phyloP scores from a whole-genome alignment of 306 rosid species.

The Pueraria montana region DNA sequence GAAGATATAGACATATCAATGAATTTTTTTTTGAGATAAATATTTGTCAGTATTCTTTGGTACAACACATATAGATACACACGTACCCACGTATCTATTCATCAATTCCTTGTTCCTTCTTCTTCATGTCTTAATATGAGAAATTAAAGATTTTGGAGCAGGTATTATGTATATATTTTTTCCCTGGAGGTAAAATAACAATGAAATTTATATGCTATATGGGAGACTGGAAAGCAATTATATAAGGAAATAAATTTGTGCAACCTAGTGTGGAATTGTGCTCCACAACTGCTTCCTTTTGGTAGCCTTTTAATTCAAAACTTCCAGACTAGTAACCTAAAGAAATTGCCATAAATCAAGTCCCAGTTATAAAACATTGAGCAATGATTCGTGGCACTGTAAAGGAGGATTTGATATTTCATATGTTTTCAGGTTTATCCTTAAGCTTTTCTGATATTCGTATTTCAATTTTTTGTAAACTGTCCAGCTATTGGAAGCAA shows the following conservation, averaged over 20 bases:
- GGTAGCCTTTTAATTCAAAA: conserved; percentile 1
- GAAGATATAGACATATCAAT: neutral
- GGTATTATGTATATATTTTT: neutral
- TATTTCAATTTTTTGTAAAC: conserved; percentile 19
- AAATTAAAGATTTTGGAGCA: neutral
- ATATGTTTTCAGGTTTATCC: conserved; percentile 22
- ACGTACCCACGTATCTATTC: neutral
- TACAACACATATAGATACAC: neutral
- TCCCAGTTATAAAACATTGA: neutral
- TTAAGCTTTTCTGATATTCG: conserved; percentile 19
- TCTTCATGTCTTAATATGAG: neutral
- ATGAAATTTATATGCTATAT: neutral
- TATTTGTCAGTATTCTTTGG: neutral
- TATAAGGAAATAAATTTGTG: neutral
- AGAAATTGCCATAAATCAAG: conserved; percentile 5
- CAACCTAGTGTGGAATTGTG: neutral
- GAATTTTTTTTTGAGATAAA: neutral
- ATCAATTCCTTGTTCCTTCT: neutral
- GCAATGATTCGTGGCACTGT: conserved; percentile 4
- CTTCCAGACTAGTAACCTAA: neutral
- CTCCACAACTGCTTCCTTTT: neutral
- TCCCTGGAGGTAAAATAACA: neutral
- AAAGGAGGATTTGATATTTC: conserved; percentile 34
- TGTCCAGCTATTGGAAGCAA: conserved; percentile 80
- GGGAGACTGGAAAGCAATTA: neutral